phyloP scores from a whole-genome alignment of 106 monocot genomes.

The Allium sativum region DNA sequence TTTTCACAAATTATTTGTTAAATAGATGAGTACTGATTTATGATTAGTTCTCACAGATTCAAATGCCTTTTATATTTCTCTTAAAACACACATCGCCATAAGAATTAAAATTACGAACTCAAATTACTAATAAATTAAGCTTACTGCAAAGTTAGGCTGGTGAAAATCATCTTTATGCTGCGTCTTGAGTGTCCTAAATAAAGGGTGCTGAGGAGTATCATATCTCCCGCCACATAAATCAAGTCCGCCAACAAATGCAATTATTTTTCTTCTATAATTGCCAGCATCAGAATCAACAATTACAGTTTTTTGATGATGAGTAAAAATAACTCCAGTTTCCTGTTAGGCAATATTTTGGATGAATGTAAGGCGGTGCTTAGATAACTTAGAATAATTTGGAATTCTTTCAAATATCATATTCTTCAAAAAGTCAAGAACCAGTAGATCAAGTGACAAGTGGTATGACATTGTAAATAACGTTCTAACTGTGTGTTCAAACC shows the following conservation, averaged over 20 bases:
- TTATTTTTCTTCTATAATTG: constrained; percentile 48
- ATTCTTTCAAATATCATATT: too few species aligned
- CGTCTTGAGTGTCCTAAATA: constrained; percentile 68
- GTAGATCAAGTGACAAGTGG: too few species aligned
- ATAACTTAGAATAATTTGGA: too few species aligned
- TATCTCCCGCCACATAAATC: constrained; percentile 90
- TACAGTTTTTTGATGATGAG: constrained; percentile 95
- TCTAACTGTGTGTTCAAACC: too few species aligned
- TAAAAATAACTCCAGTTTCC: constrained; percentile 86
- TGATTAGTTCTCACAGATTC: not conserved
- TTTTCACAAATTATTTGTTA: not conserved
- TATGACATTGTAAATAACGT: too few species aligned
- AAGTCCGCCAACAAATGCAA: constrained; percentile 90
- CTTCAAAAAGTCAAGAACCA: too few species aligned
- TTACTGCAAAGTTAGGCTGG: constrained; percentile 78
- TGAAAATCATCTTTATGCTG: constrained; percentile 84
- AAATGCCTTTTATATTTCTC: not conserved
- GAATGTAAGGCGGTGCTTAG: too few species aligned
- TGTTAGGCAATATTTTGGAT: constrained; percentile 10
- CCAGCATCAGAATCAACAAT: constrained; percentile 85
- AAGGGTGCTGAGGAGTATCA: constrained; percentile 61
- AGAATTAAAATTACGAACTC: not conserved
- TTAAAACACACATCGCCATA: not conserved
- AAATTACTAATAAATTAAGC: not conserved
- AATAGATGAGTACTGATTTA: not conserved